Evolutionary conservation across 2,329 filamentous ascomycete species (phyloP).

Genomic region (Fusarium penzigii): DNA sequence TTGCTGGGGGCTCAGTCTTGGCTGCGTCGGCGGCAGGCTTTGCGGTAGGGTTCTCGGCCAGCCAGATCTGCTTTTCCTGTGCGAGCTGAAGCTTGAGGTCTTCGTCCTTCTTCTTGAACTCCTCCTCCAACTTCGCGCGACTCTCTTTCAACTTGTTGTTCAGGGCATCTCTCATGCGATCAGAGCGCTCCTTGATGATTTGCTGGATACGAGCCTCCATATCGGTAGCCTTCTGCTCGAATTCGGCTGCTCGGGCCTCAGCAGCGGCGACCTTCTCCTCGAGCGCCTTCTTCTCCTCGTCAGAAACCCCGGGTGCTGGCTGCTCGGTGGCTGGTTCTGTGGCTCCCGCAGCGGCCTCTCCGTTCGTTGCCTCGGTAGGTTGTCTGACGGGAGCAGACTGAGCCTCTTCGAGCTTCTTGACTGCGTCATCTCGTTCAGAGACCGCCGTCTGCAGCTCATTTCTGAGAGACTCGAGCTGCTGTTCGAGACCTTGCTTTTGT

Average conservation of each 20-base stretch:
- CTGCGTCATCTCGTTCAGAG: conserved; percentile 64
- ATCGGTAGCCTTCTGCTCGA: conserved; percentile 63
- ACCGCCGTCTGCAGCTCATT: conserved; percentile 63
- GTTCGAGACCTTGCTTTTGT: conserved; percentile 69
- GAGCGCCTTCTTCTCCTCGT: conserved; percentile 60
- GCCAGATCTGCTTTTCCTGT: conserved; percentile 64
- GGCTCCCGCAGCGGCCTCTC: conserved; percentile 16
- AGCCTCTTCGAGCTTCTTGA: conserved; percentile 39
- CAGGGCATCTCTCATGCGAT: conserved; percentile 68
- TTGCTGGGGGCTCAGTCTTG: conserved; percentile 29
- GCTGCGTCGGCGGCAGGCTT: conserved; percentile 25
- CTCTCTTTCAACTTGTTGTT: conserved; percentile 72
- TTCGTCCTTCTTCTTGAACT: conserved; percentile 55
- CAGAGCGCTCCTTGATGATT: conserved; percentile 64
- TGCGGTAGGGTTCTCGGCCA: conserved; percentile 49
- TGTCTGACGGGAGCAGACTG: conserved; percentile 34
- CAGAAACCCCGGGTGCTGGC: conserved; percentile 39
- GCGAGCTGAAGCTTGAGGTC: conserved; percentile 58
- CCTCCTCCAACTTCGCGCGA: conserved; percentile 51
- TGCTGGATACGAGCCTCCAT: conserved; percentile 63
- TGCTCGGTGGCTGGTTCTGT: conserved; percentile 17
- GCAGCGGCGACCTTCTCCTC: conserved; percentile 63
- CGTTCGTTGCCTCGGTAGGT: conserved; percentile 41
- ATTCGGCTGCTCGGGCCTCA: conserved; percentile 63
- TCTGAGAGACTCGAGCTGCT: conserved; percentile 57